Conservation (phyloP, 148 eudicot genomes). For the Pharnaceum exiguum region DNA sequence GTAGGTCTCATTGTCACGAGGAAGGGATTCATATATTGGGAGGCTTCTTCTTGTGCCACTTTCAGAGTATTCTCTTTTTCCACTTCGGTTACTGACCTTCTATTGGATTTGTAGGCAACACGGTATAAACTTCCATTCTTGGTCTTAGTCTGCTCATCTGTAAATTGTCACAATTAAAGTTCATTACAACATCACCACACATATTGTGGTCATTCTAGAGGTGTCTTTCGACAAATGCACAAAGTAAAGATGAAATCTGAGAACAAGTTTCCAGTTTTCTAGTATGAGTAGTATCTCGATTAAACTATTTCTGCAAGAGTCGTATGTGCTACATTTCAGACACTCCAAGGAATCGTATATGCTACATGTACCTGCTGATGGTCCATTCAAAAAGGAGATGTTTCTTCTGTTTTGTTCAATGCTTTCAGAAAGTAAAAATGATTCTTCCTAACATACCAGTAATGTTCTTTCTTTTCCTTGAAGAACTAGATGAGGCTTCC, state of each 20-base stretch:
- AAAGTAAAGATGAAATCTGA: too few species aligned
- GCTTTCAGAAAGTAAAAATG: not conserved
- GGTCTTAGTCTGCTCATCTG: not conserved
- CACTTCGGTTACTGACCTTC: conserved; percentile 27
- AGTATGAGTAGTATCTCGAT: too few species aligned
- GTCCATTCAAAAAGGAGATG: not conserved
- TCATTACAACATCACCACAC: not conserved
- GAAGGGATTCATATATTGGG: not conserved
- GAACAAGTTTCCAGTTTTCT: too few species aligned
- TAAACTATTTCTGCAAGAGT: too few species aligned
- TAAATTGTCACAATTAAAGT: not conserved
- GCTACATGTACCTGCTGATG: too few species aligned
- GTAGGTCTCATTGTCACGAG: conserved; percentile 29
- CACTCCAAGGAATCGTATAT: too few species aligned
- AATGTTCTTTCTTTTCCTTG: not conserved
- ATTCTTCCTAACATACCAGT: conserved; percentile 8
- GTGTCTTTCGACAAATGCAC: too few species aligned
- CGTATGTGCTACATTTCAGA: too few species aligned
- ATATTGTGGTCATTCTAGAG: too few species aligned
- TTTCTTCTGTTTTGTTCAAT: not conserved
- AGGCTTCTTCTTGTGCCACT: conserved; percentile 23
- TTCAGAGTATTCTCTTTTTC: conserved; percentile 22
- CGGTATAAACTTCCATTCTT: not conserved
- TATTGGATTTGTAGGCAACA: conserved; percentile 17
- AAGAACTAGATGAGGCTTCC: conserved; percentile 2